phyloP scores from a whole-genome alignment of 1,284 basidiomycete genomes.

The Meripilus lineatus region DNA sequence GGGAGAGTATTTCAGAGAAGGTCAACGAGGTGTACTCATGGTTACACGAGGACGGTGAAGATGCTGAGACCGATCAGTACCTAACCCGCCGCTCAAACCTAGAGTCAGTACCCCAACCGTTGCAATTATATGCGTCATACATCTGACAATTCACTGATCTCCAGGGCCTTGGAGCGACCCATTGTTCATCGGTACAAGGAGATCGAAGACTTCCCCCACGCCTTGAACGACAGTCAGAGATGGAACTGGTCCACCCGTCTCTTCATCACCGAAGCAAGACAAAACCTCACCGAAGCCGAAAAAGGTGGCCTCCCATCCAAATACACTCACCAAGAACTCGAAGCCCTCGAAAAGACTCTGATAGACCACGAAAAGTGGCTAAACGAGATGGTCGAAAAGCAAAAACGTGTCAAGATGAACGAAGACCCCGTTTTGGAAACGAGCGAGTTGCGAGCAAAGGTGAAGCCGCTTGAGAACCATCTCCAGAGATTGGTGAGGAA shows the following conservation, averaged over 20 bases:
- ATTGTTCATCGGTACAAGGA: slow-evolving; percentile 86
- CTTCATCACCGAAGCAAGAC: slow-evolving; percentile 77
- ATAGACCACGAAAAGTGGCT: slow-evolving; percentile 81
- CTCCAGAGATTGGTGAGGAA: slow-evolving; percentile 64
- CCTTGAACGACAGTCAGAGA: slow-evolving; percentile 73
- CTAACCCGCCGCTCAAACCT: slow-evolving; percentile 70
- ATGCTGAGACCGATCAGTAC: slow-evolving; percentile 72
- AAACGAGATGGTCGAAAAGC: slow-evolving; percentile 72
- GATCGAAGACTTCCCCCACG: slow-evolving; percentile 70
- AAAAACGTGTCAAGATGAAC: slow-evolving; percentile 66
- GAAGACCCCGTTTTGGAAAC: slow-evolving; percentile 81
- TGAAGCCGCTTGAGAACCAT: slow-evolving; percentile 73
- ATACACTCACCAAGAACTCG: slow-evolving; percentile 81
- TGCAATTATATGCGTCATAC: no score
- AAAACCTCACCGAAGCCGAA: slow-evolving; percentile 52
- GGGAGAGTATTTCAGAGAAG: slow-evolving; percentile 57
- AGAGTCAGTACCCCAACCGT: slow-evolving; percentile 66
- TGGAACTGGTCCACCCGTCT: slow-evolving; percentile 77
- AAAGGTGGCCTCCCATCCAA: slow-evolving; percentile 58
- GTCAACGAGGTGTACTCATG: slow-evolving; percentile 74
- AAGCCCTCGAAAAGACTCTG: slow-evolving; percentile 66
- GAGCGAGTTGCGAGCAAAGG: slow-evolving; percentile 77
- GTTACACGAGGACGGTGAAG: slow-evolving; percentile 85
- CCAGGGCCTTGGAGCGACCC: slow-evolving; percentile 74
- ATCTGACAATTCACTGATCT: no score